Conservation (phyloP, 805 yeast species). For the Zygotorulaspora danielsina region DNA sequence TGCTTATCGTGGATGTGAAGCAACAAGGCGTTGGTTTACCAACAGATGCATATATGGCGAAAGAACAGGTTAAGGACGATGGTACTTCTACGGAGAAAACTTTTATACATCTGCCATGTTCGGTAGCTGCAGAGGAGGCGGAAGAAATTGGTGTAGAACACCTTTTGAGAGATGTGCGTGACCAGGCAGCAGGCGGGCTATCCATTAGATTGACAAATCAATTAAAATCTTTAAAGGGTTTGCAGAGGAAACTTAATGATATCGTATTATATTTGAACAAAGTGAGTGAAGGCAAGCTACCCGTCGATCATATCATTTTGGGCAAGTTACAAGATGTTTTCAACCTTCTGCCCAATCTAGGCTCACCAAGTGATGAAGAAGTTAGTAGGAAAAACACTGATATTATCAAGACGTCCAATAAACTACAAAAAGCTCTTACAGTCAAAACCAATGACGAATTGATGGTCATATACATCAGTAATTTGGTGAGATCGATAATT, state of each 20-base stretch:
- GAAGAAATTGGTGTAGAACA: constrained; percentile 99
- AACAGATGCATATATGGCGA: constrained; percentile 89
- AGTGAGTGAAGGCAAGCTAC: constrained; percentile 66
- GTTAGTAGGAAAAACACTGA: constrained; percentile 28
- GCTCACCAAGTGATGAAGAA: constrained; percentile 36
- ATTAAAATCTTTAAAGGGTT: constrained; percentile 79
- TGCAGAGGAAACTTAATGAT: constrained; percentile 71
- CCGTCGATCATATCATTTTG: constrained; percentile 82
- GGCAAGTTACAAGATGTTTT: constrained; percentile 94
- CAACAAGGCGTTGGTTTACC: constrained; percentile 84
- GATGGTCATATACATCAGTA: constrained; percentile 87
- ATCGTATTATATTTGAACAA: constrained; percentile 74
- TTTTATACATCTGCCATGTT: constrained; percentile 87
- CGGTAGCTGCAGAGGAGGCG: constrained; percentile 96
- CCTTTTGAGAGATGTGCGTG: constrained; percentile 86
- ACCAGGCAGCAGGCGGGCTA: constrained; percentile 92
- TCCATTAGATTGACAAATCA: constrained; percentile 85
- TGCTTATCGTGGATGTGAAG: constrained; percentile 87
- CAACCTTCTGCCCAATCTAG: constrained; percentile 82
- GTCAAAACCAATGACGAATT: constrained; percentile 93
- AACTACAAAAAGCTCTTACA: constrained; percentile 75
- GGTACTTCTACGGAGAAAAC: constrained; percentile 91
- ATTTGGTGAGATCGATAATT: constrained; percentile 87
- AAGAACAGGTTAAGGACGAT: constrained; percentile 94
- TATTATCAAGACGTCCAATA: constrained; percentile 39